Evolutionary conservation across 2,329 filamentous ascomycete genomes (phyloP).

Genomic region (Beauveria rudraprayagi): DNA sequence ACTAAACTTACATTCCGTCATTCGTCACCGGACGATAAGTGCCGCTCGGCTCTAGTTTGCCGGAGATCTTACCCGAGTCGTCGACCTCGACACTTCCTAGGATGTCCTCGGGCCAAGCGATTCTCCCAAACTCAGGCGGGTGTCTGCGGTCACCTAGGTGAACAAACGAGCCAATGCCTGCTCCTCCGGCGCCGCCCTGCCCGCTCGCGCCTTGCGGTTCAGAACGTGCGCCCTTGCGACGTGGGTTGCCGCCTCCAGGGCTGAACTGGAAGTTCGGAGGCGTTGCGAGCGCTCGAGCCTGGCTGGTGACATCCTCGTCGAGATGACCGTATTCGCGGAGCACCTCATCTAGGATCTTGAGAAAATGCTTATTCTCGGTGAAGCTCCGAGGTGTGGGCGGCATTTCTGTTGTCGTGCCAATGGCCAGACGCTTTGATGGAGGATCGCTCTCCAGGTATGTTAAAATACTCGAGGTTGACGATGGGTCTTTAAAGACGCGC

Average conservation of each 20-base stretch:
- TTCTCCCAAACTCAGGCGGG: slow-evolving; percentile 58
- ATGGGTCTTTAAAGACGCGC: slow-evolving; percentile 49
- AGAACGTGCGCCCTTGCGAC: slow-evolving; percentile 19
- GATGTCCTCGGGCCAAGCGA: slow-evolving; percentile 64
- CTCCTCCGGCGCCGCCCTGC: slow-evolving; percentile 56
- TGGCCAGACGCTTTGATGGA: slow-evolving; percentile 44
- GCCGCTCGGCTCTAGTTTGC: slow-evolving; percentile 50
- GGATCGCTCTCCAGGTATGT: slow-evolving; percentile 52
- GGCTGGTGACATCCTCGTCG: slow-evolving; percentile 47
- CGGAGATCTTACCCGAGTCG: slow-evolving; percentile 46
- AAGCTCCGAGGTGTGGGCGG: slow-evolving; percentile 56
- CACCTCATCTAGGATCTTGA: slow-evolving; percentile 50
- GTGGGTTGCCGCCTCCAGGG: slow-evolving; percentile 43
- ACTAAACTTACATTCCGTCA: slow-evolving; percentile 54
- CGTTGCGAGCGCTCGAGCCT: slow-evolving; percentile 53
- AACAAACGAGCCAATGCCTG: slow-evolving; percentile 52
- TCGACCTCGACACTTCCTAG: slow-evolving; percentile 60
- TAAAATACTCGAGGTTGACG: slow-evolving; percentile 43
- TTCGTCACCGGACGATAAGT: slow-evolving; percentile 58
- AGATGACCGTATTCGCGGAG: slow-evolving; percentile 45
- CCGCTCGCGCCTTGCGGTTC: slow-evolving; percentile 42
- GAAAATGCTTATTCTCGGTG: slow-evolving; percentile 49
- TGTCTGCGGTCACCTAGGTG: slow-evolving; percentile 58
- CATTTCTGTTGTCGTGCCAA: slow-evolving; percentile 50
- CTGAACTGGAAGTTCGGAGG: slow-evolving; percentile 47